Evolutionary conservation across 1,284 basidiomycete species (phyloP).

Genomic region (Sporisorium iseilematis-ciliati): DNA sequence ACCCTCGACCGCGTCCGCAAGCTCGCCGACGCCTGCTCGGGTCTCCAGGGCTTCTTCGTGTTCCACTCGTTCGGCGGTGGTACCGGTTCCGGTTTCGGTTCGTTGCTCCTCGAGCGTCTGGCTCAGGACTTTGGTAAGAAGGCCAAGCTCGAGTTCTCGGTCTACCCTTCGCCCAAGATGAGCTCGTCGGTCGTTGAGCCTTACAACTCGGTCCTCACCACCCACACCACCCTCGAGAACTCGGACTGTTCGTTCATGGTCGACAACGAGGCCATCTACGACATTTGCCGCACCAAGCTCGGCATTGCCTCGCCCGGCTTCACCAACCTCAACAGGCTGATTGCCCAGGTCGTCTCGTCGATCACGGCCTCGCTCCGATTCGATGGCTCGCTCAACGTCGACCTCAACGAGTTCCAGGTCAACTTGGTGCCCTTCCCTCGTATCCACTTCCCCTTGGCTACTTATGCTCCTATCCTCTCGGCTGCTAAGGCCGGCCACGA

Average conservation of each 20-base stretch:
- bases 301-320: slow-evolving; percentile 88
- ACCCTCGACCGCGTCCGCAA: slow-evolving; percentile 97
- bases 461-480: slow-evolving; percentile 93
- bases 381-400: slow-evolving; percentile 97
- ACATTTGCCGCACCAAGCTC: slow-evolving; percentile 97
- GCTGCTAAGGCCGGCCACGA: slow-evolving; percentile 86
- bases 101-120: slow-evolving; percentile 93
- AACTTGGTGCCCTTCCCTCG: slow-evolving; percentile 86
- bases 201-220: slow-evolving; percentile 98
- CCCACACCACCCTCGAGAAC: slow-evolving; percentile 98
- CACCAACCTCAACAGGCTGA: slow-evolving; percentile 94
- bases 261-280: slow-evolving; percentile 80
- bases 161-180: slow-evolving; percentile 82
- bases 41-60: slow-evolving; percentile 99
- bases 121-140: slow-evolving; percentile 99
- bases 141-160: slow-evolving; percentile 98
- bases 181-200: slow-evolving; percentile 98
- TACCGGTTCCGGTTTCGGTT: slow-evolving; percentile 98
- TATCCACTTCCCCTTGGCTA: slow-evolving; percentile 98
- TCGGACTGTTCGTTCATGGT: slow-evolving; percentile 86
- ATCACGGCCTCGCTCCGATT: slow-evolving; percentile 97
- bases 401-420: slow-evolving; percentile 98
- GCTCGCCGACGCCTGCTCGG: slow-evolving; percentile 96
- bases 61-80: slow-evolving; percentile 99
- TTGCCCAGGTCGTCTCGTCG: slow-evolving; percentile 93